Conservation (phyloP, 2,329 filamentous ascomycete species). For the Paramyrothecium roridum region DNA sequence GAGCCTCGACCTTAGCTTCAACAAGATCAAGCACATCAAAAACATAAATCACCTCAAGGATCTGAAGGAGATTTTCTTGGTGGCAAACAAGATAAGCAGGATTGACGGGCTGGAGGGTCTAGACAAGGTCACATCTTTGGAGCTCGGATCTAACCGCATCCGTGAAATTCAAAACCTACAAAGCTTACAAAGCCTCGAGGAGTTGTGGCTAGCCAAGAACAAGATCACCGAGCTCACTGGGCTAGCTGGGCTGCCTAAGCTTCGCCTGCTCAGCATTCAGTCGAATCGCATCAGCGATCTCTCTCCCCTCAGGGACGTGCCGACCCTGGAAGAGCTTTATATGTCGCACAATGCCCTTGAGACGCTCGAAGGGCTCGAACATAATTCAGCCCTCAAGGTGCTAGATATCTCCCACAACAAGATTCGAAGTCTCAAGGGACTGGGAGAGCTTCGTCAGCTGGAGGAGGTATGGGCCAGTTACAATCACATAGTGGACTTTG, state of each 20-base stretch:
- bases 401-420: constrained; percentile 90
- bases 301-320: constrained; percentile 68
- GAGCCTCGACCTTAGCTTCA: constrained; percentile 89
- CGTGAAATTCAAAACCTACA: constrained; percentile 85
- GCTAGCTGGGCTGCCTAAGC: constrained; percentile 69
- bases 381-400: constrained; percentile 65
- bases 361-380: constrained; percentile 69
- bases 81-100: constrained; percentile 87
- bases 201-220: constrained; percentile 95
- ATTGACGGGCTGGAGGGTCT: constrained; percentile 84
- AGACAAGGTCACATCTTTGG: constrained; percentile 73
- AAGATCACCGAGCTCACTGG: constrained; percentile 85
- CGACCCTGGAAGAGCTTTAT: constrained; percentile 86
- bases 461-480: constrained; percentile 95
- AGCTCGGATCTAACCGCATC: constrained; percentile 90
- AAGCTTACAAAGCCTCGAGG: constrained; percentile 70
- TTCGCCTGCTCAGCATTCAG: constrained; percentile 89
- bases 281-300: constrained; percentile 87
- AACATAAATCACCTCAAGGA: constrained; percentile 74
- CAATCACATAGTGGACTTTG: constrained; percentile 76
- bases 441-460: constrained; percentile 66
- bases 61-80: constrained; percentile 82
- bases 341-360: constrained; percentile 92
- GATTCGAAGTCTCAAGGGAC: constrained; percentile 69
- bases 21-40: constrained; percentile 99